Evolutionary conservation across 1,284 basidiomycete species (phyloP), one percentile per base, ranked within the genome.

Genomic region (Papiliotrema nemorosa): DNA sequence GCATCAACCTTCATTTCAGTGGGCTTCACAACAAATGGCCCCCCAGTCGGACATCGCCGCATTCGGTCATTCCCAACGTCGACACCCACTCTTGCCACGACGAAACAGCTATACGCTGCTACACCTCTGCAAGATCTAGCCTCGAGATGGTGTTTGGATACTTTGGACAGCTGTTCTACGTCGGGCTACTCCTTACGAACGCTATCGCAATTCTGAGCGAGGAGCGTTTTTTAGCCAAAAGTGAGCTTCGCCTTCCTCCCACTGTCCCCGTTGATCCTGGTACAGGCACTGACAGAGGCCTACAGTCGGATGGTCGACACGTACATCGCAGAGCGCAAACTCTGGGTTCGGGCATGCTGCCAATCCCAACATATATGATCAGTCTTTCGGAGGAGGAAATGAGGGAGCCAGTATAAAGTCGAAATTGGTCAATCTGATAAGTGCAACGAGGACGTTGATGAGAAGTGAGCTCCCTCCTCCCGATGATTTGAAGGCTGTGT

Each of bases 151-250:
- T 66, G 18, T 67, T 67, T 47, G 56, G 63, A n/a, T 69, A 67
- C 52, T 66, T 71, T 46, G 64, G 69, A 16, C 54, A 60, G 38
- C 54, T 79, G 39, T 63, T 80, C 50, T 79, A 80, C 61, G 70
- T 76, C 12, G 67, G 72, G 10, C 70, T 97, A 16, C 83, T 97
- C 36, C 78, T 97, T 69, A 84, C 91, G 59, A 97, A 97, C 73
- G 89, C 90, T 26, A 82, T 97, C 67, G 93, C 93, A 7, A 86
- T 97, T 52, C 79, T 97, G 49, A 96, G 86, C 67, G 93, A 97
- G 75, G 93, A 97, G 64, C 82, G 93, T 1, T 97, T 97, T 74
- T 82, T 97, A 41, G 88, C 90, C 21, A 80, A 87, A 72, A 91
- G 94, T 97, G 70, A 66, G 87, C 82, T 20, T 16, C 3, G 20